Percentiles rank a stretch among this genome's conserved stretches.
These are phyloP conservation scores for Aleurites moluccanus DNA, from an alignment of 441 rosid species.

Conservation along the genomic window DNA sequence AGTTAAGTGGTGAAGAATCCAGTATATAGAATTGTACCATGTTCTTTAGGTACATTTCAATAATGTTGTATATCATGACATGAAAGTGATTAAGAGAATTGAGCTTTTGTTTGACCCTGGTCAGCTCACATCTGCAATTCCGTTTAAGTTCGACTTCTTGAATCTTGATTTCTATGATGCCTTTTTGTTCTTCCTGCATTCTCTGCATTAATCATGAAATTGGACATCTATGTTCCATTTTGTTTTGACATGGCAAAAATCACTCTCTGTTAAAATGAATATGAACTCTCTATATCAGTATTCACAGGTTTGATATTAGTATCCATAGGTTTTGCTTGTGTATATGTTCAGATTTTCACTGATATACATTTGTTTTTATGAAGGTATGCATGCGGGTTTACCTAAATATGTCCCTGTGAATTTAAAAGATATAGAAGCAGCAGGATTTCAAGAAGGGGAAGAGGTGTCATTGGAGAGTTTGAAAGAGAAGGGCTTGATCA, in stretches of 20 bases:
- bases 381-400: constrained; percentile 84
- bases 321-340: constrained; percentile 3
- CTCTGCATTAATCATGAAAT: background rate
- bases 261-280: background rate
- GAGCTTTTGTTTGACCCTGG: background rate
- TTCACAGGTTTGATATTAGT: background rate
- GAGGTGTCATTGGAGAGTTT: constrained; percentile 81
- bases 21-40: background rate
- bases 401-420: constrained; percentile 81
- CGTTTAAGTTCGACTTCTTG: constrained; percentile 1
- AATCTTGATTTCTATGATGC: constrained; percentile 1
- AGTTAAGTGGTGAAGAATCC: background rate
- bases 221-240: background rate
- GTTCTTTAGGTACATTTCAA: background rate
- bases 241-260: background rate
- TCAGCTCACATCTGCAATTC: background rate
- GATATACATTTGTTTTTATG: background rate
- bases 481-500: constrained; percentile 75
- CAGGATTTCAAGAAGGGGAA: constrained; percentile 83
- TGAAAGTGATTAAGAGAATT: background rate
- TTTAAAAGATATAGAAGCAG: constrained; percentile 67
- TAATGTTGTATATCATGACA: background rate
- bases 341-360: background rate
- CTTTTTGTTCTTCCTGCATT: background rate
- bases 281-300: background rate